Evolutionary conservation across 2,329 filamentous ascomycete species (phyloP).

Genomic region (Apiospora aurea): DNA sequence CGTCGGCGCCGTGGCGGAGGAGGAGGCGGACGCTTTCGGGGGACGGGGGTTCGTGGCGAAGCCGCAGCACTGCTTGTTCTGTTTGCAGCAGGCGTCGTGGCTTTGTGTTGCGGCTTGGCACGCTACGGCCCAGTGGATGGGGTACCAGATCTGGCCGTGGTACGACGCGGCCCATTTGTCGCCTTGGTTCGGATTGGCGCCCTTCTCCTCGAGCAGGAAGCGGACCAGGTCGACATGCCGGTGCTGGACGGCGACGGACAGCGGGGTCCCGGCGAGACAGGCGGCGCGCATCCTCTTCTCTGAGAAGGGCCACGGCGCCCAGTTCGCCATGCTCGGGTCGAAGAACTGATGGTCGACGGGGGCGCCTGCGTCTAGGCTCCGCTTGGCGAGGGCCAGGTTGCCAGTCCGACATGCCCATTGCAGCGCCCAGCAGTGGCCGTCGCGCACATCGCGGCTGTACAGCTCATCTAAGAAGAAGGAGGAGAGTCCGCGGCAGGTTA

Average conservation of each 20-base stretch:
- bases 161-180: background rate
- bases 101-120: background rate
- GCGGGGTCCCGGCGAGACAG: background rate
- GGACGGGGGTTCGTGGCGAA: background rate
- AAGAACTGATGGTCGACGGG: background rate
- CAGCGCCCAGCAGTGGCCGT: background rate
- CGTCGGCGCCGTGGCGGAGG: constrained; percentile 5
- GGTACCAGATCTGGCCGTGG: background rate
- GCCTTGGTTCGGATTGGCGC: background rate
- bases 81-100: background rate
- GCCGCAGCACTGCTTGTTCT: background rate
- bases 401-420: background rate
- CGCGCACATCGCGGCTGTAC: background rate
- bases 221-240: background rate
- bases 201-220: background rate
- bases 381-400: background rate
- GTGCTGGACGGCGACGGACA: background rate
- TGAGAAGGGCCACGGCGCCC: background rate
- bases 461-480: background rate
- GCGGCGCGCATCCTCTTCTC: background rate
- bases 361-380: background rate
- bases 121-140: background rate
- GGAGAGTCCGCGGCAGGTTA: background rate
- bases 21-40: background rate
- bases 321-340: background rate